Conservation (phyloP, 768 basidiomycete genomes). For the Podaxis mareebaensis region DNA sequence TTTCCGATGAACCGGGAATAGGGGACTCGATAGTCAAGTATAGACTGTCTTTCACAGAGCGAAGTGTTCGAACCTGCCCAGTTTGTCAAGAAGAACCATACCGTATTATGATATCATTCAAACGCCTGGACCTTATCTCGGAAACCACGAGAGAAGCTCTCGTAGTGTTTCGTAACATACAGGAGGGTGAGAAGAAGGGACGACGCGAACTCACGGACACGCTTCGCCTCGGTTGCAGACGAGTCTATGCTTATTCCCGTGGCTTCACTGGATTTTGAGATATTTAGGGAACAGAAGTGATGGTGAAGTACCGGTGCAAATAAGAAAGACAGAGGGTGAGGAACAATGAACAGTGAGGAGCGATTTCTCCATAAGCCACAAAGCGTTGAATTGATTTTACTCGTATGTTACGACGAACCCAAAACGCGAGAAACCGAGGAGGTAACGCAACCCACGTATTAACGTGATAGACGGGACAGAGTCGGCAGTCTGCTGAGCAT, state of each 20-base stretch:
- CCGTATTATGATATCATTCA: constrained; percentile 1
- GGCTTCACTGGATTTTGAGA: not conserved
- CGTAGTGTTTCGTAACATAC: not conserved
- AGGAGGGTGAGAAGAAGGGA: not conserved
- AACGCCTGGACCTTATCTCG: not conserved
- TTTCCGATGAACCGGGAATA: not conserved
- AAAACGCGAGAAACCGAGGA: not conserved
- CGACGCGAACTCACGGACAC: not conserved
- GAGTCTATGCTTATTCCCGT: constrained; percentile 7
- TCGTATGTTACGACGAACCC: not conserved
- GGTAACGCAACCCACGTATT: not conserved
- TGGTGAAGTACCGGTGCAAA: not conserved
- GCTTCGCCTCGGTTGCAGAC: not conserved
- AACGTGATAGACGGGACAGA: not conserved
- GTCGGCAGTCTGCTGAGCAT: not conserved
- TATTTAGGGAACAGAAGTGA: not conserved
- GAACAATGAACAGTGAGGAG: not conserved
- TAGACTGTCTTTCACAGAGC: not conserved
- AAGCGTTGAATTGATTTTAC: not conserved
- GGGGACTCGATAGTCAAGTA: not conserved
- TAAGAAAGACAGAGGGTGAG: not conserved
- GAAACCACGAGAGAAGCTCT: not conserved
- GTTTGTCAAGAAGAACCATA: not conserved
- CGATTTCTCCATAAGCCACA: constrained; percentile 2
- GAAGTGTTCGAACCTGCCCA: not conserved